Conservation (phyloP, 2,329 filamentous ascomycete genomes). For the Sporothrix mexicana region DNA sequence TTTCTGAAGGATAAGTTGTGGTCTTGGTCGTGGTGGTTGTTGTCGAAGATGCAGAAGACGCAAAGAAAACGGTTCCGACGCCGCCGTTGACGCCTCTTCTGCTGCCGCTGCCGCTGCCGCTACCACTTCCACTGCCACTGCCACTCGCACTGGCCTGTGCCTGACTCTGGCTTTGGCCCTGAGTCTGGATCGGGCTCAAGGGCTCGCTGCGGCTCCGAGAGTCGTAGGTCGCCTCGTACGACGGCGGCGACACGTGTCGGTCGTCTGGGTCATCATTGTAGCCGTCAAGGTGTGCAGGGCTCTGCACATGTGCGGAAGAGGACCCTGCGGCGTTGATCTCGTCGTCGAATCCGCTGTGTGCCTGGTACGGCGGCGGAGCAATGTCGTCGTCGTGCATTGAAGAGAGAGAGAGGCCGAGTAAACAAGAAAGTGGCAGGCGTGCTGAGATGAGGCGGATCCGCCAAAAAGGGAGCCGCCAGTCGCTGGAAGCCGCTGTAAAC, state of each 20-base stretch:
- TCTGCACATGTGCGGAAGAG: neutral
- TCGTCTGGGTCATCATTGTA: neutral
- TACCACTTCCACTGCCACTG: too few relatives aligned
- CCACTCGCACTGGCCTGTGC: too few relatives aligned
- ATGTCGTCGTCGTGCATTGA: neutral
- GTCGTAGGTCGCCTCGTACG: conserved; percentile 22
- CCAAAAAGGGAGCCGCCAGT: too few relatives aligned
- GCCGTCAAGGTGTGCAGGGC: neutral
- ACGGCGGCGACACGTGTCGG: neutral
- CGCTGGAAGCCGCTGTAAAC: neutral
- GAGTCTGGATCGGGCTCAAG: neutral
- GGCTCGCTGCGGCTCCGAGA: neutral
- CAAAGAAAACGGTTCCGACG: too few relatives aligned
- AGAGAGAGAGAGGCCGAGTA: neutral
- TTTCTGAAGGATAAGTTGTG: too few relatives aligned
- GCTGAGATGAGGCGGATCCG: neutral
- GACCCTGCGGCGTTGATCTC: neutral
- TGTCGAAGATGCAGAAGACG: too few relatives aligned
- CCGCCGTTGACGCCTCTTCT: too few relatives aligned
- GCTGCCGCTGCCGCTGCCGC: neutral
- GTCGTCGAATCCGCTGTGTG: neutral
- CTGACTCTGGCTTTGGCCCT: too few relatives aligned
- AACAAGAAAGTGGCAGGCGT: neutral
- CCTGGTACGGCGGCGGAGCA: conserved; percentile 20
- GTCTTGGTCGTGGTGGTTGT: too few relatives aligned